Evolutionary conservation across 805 yeast species (phyloP), one percentile per base, ranked within the genome.

Genomic region (Metschnikowia santaceciliae): DNA sequence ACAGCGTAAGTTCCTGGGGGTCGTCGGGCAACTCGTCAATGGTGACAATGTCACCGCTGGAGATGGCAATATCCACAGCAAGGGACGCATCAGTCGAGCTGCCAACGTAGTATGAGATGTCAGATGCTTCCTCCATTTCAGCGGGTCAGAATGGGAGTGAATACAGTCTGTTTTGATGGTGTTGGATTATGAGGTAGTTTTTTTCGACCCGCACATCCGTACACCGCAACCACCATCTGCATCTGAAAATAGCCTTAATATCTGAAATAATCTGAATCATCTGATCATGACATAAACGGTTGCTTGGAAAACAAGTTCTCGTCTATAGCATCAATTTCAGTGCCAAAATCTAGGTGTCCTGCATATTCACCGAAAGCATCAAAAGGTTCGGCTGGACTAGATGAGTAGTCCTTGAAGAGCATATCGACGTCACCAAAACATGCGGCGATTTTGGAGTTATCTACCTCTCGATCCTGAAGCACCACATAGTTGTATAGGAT

Each of bases 21-120:
- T 92, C 96, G 20, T 88, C 96, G 4, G 96, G 96, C 50, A 90
- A 75, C 62, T 92, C 98, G 34, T 83, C 82, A 58, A 94, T 81
- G 47, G 89, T 86, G 55, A 92, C 96, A 54, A 89, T 87, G 69
- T 90, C 96, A 3, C 77, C 77, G 60, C 86, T 88, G 51, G 84
- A 62, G 49, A 90, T 72, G 40, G 96, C 97, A 61, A 92, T 86
- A 66, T 83, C 87, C 57, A 82, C 61, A 15, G 63, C 50, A 50
- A 71, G 72, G 7, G 45, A 37, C 19, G 49, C 49, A 8, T 58
- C 59, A 26, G 66, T 64, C 36, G 62, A 62, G 34, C 60, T 58
- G 42, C 71, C 74, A 33, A 69, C 53, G 55, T 74, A 74, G 61
- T 63, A 74, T 26, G 76, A 54, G 46, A 54, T 55, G 48, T 56